phyloP scores from a whole-genome alignment of 2,329 filamentous ascomycete genomes.

The Allantophomopsis lycopodina region DNA sequence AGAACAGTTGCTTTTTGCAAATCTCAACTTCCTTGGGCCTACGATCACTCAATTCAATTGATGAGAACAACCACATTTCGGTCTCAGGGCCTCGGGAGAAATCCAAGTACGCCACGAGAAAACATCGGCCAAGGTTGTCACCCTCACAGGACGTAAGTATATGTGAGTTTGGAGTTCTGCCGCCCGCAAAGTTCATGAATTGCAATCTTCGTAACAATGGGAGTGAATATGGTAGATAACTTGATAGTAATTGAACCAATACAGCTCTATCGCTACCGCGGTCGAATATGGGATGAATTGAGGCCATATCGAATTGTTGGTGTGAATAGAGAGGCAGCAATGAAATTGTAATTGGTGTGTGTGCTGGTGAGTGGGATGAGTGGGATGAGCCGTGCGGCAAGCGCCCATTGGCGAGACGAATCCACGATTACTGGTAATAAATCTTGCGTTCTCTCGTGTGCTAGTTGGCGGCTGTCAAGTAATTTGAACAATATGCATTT shows the following conservation, averaged over 20 bases:
- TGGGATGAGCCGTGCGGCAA: too few relatives aligned
- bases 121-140: slow-evolving; percentile 17
- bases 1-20: slow-evolving; percentile 16
- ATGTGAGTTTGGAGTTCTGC: slow-evolving; percentile 27
- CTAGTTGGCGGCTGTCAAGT: too few relatives aligned
- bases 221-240: slow-evolving; percentile 42
- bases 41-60: slow-evolving; percentile 22
- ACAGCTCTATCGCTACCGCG: slow-evolving; percentile 6
- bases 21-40: slow-evolving; percentile 6
- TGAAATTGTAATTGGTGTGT: too few relatives aligned
- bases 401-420: too few relatives aligned
- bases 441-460: too few relatives aligned
- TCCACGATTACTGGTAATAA: too few relatives aligned
- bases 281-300: too few relatives aligned
- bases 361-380: too few relatives aligned
- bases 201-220: slow-evolving; percentile 50
- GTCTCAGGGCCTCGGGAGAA: slow-evolving; percentile 46
- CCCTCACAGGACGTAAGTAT: slow-evolving; percentile 23
- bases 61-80: slow-evolving; percentile 48
- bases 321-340: too few relatives aligned
- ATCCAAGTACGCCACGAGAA: slow-evolving; percentile 48
- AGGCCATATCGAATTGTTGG: too few relatives aligned
- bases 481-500: too few relatives aligned
- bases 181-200: slow-evolving; percentile 29
- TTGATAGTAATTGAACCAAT: slow-evolving; percentile 23